phyloP scores from a whole-genome alignment of 2,329 filamentous ascomycete genomes.

The Diplodia mutila region DNA sequence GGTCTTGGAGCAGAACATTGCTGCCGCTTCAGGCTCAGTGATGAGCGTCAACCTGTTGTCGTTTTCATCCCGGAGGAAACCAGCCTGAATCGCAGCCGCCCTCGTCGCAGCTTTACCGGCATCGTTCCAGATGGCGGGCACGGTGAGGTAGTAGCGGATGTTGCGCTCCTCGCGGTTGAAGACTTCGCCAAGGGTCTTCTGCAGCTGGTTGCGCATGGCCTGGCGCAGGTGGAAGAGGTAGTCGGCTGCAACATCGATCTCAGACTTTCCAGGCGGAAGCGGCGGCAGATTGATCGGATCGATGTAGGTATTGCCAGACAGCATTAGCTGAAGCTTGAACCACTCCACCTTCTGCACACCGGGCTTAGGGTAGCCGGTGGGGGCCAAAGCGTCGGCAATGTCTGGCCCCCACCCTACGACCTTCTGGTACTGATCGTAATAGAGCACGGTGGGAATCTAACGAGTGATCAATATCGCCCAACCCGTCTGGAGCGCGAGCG shows the following conservation, averaged over 20 bases:
- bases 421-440: conserved; percentile 99
- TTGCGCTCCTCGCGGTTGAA: conserved; percentile 98
- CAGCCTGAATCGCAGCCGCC: conserved; percentile 93
- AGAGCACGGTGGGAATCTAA: conserved; percentile 97
- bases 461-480: background rate
- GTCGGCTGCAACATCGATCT: conserved; percentile 98
- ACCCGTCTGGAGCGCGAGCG: background rate
- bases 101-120: conserved; percentile 96
- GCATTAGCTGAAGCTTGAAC: conserved; percentile 99
- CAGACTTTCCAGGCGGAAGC: conserved; percentile 94
- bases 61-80: conserved; percentile 95
- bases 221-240: conserved; percentile 98
- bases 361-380: conserved; percentile 95
- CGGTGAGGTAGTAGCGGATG: conserved; percentile 95
- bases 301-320: conserved; percentile 98
- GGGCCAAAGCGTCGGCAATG: conserved; percentile 93
- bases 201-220: conserved; percentile 92
- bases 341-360: conserved; percentile 99
- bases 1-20: conserved; percentile 97
- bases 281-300: conserved; percentile 98
- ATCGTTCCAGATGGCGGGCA: conserved; percentile 99
- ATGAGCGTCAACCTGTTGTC: conserved; percentile 94
- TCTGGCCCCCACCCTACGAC: conserved; percentile 99
- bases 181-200: conserved; percentile 95
- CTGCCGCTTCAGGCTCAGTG: conserved; percentile 94